These are phyloP conservation scores for Globisporangium heterothallicum DNA, from an alignment of 352 stramenopile species.

Conservation along the genomic window DNA sequence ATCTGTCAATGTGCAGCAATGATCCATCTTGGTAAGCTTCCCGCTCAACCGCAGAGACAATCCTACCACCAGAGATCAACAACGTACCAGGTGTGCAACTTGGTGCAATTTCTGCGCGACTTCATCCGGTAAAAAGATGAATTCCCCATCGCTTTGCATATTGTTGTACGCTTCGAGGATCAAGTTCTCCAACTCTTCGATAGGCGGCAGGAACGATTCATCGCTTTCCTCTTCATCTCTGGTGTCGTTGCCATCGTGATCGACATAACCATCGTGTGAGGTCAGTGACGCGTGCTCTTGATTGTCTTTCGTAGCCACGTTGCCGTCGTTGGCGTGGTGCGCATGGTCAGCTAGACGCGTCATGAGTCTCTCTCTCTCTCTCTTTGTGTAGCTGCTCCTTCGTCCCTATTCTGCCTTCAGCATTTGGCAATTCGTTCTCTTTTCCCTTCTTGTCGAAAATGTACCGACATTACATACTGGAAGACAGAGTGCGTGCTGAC, in stretches of 20 bases:
- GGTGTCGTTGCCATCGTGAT: slow-evolving; percentile 11
- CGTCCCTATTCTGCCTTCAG: too few relatives aligned
- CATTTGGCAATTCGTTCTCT: background rate
- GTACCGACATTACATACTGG: background rate
- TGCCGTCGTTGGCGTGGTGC: background rate
- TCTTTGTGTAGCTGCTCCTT: background rate
- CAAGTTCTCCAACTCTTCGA: slow-evolving; percentile 59
- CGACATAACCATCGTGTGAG: too few relatives aligned
- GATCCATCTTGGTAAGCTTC: too few relatives aligned
- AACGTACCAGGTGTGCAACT: slow-evolving; percentile 48
- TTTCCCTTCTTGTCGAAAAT: background rate
- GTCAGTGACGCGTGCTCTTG: too few relatives aligned
- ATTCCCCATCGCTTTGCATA: slow-evolving; percentile 78
- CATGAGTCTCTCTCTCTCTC: background rate
- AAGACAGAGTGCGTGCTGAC: background rate
- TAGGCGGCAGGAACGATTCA: slow-evolving; percentile 20
- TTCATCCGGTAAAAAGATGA: slow-evolving; percentile 67
- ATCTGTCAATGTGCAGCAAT: background rate
- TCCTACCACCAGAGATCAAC: too few relatives aligned
- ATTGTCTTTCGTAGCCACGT: background rate
- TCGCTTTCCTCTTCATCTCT: slow-evolving; percentile 17
- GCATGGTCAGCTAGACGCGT: background rate
- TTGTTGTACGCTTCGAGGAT: slow-evolving; percentile 80
- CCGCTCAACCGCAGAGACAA: background rate
- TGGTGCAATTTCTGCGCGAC: slow-evolving; percentile 61